Evolutionary conservation across 805 yeast species (phyloP).

Genomic region (Myxozyma nipponensis): DNA sequence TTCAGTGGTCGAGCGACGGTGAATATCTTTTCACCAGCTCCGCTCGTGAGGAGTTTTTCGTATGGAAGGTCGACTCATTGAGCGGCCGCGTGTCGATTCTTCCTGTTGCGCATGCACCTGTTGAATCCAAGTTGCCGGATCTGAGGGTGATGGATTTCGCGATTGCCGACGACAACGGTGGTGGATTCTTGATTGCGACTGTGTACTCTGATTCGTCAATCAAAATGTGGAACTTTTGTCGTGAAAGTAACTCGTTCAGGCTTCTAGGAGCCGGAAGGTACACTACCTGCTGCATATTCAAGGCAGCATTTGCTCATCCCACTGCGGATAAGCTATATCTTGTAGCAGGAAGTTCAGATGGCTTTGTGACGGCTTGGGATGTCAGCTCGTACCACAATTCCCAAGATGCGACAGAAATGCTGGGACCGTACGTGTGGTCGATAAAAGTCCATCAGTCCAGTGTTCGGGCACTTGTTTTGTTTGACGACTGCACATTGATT

Average conservation of each 20-base stretch:
- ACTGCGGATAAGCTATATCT: conserved; percentile 38
- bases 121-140: conserved; percentile 65
- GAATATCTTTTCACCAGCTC: conserved; percentile 48
- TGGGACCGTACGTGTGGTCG: conserved; percentile 19
- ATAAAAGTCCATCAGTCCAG: conserved; percentile 80
- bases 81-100: conserved; percentile 32
- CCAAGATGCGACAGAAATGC: not conserved
- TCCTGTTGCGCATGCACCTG: conserved; percentile 53
- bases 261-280: conserved; percentile 51
- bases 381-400: not conserved
- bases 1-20: conserved; percentile 47
- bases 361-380: conserved; percentile 45
- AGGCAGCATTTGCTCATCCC: conserved; percentile 47
- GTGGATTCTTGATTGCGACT: conserved; percentile 50
- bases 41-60: conserved; percentile 77
- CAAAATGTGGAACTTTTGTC: conserved; percentile 49
- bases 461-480: conserved; percentile 55
- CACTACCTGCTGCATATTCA: conserved; percentile 72
- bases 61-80: conserved; percentile 60
- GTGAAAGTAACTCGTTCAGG: conserved; percentile 37
- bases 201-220: conserved; percentile 85
- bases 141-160: conserved; percentile 86
- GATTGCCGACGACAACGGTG: conserved; percentile 31
- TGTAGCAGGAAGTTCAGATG: conserved; percentile 76
- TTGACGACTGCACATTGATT: conserved; percentile 39